Conservation (phyloP, 257 asterid genomes). For the Rehmannia glutinosa region DNA sequence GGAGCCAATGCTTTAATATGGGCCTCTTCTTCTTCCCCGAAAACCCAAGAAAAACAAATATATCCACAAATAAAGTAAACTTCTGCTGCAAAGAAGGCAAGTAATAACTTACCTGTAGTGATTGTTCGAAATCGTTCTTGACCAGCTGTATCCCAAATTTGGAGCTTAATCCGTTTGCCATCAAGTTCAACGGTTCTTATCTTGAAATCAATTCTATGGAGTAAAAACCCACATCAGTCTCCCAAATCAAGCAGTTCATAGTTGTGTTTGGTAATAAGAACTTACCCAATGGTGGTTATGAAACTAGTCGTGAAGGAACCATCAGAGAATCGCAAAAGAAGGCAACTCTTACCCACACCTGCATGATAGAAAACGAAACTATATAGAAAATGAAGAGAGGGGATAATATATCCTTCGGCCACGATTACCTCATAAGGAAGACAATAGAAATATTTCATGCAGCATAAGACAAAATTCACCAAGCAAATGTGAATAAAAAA, state of each 20-base stretch:
- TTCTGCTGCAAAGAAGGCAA: slow-evolving; percentile 5
- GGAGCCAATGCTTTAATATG: neutral
- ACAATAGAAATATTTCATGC: neutral
- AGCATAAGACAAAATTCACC: neutral
- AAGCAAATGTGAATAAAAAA: neutral
- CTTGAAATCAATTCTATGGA: slow-evolving; percentile 53
- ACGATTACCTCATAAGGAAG: neutral
- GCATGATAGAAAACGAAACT: slow-evolving; percentile 10
- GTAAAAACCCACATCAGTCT: slow-evolving; percentile 23
- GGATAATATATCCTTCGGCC: neutral
- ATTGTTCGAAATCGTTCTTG: slow-evolving; percentile 62
- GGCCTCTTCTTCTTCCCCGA: neutral
- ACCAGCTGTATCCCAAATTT: slow-evolving; percentile 70
- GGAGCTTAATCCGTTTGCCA: slow-evolving; percentile 60
- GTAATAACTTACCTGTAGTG: slow-evolving; percentile 41
- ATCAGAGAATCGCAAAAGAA: slow-evolving; percentile 86
- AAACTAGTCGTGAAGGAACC: slow-evolving; percentile 90
- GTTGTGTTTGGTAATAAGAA: slow-evolving; percentile 5
- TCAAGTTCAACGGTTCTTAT: slow-evolving; percentile 62
- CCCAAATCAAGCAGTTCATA: slow-evolving; percentile 4
- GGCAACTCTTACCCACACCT: slow-evolving; percentile 93
- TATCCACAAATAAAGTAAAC: neutral
- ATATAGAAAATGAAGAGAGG: neutral
- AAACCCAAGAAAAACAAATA: neutral
- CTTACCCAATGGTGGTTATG: slow-evolving; percentile 64